Percentiles rank a stretch among this genome's conserved stretches.
Evolutionary conservation across 331 rosid genomes (phyloP).

Genomic region (Malus hybrid): DNA sequence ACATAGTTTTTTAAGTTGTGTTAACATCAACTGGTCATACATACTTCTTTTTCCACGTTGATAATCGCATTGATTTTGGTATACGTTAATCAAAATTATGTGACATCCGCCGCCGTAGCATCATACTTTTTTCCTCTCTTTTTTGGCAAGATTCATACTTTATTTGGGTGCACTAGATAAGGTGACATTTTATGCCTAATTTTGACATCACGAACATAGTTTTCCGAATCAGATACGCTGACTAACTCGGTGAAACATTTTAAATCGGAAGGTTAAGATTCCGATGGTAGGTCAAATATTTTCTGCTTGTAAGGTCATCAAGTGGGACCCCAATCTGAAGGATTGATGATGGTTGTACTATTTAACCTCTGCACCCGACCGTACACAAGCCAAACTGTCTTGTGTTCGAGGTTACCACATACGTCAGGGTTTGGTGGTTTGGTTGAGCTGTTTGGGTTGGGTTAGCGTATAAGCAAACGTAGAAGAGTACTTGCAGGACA

Average conservation of each 20-base stretch:
- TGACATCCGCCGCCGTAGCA: too few species aligned
- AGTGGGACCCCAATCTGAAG: constrained; percentile 27
- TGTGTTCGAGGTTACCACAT: not conserved
- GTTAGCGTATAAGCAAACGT: constrained; percentile 4
- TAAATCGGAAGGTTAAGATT: constrained; percentile 51
- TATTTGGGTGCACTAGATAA: not conserved
- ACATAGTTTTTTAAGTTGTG: too few species aligned
- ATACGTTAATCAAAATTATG: too few species aligned
- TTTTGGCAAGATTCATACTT: not conserved
- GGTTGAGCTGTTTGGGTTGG: not conserved
- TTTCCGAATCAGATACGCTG: constrained; percentile 17
- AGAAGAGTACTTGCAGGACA: constrained; percentile 20
- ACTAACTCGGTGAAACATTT: constrained; percentile 22
- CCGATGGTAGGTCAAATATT: constrained; percentile 39
- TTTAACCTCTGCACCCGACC: not conserved
- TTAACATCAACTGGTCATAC: too few species aligned
- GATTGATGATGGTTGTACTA: not conserved
- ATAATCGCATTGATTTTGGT: too few species aligned
- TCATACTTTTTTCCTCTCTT: too few species aligned
- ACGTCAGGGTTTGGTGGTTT: constrained; percentile 1
- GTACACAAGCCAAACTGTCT: not conserved
- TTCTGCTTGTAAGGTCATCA: constrained; percentile 19
- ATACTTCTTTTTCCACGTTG: too few species aligned
- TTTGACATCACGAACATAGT: not conserved
- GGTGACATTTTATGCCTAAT: not conserved